phyloP scores from a whole-genome alignment of 2,329 filamentous ascomycete genomes.

The Pseudocercospora fuligena region DNA sequence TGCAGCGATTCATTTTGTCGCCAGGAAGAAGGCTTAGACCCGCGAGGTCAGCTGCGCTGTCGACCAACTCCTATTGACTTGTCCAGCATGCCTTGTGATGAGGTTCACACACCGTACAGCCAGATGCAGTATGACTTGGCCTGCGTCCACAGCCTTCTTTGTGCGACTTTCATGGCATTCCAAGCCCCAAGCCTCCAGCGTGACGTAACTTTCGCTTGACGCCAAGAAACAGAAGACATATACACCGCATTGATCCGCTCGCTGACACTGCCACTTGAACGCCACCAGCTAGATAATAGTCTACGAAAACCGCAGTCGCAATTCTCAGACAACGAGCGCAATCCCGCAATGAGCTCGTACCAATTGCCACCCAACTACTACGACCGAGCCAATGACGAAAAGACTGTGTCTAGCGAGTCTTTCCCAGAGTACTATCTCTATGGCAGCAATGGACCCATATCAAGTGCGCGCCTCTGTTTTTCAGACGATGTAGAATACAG shows the following conservation, averaged over 20 bases:
- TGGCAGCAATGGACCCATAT: slow-evolving; percentile 14
- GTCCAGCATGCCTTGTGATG: not conserved
- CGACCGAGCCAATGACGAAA: not conserved
- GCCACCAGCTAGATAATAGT: too few relatives aligned
- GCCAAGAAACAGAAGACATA: not conserved
- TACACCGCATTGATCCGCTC: not conserved
- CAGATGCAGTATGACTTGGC: not conserved
- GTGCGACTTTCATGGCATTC: not conserved
- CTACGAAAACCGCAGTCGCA: not conserved
- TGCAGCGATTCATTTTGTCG: too few relatives aligned
- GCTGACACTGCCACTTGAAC: not conserved
- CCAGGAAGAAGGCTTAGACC: too few relatives aligned
- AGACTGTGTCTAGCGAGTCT: not conserved
- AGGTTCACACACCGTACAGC: not conserved
- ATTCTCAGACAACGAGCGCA: not conserved
- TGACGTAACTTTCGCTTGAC: not conserved
- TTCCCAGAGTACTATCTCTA: slow-evolving; percentile 13
- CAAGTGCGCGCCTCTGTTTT: slow-evolving; percentile 4
- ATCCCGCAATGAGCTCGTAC: not conserved
- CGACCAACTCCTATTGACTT: not conserved
- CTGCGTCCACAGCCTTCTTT: not conserved
- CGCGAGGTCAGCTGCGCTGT: too few relatives aligned
- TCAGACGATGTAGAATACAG: slow-evolving; percentile 5
- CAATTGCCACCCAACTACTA: not conserved
- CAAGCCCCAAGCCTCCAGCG: not conserved